Evolutionary conservation across 2,329 filamentous ascomycete species (phyloP).

Genomic region (Arthrobotrys megalospora): DNA sequence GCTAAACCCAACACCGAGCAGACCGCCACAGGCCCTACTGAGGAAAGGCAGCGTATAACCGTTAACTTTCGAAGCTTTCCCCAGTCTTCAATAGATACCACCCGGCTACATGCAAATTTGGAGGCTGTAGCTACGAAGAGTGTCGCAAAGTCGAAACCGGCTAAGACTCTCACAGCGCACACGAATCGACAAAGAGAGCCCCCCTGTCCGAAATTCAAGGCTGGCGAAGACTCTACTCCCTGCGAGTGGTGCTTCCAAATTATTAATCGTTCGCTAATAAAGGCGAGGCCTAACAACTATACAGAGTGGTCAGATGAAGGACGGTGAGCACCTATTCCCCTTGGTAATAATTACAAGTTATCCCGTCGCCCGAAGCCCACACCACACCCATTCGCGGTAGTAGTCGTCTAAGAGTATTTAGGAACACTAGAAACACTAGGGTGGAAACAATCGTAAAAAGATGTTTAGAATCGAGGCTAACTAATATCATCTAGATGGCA

Average conservation of each 20-base stretch:
- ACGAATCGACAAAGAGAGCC: constrained; percentile 16
- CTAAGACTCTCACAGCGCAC: constrained; percentile 16
- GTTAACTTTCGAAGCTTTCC: constrained; percentile 16
- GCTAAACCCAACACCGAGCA: background rate
- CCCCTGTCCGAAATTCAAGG: constrained; percentile 8
- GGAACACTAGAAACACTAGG: no score
- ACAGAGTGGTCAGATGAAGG: constrained; percentile 12
- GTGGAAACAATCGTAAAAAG: no score
- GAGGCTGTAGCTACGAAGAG: background rate
- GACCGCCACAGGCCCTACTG: background rate
- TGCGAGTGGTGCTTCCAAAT: constrained; percentile 20
- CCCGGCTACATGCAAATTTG: constrained; percentile 15
- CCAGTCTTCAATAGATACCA: constrained; percentile 18
- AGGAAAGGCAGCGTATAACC: background rate
- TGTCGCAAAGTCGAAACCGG: constrained; percentile 8
- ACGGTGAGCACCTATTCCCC: constrained; percentile 10
- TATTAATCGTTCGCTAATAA: constrained; percentile 6
- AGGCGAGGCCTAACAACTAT: background rate
- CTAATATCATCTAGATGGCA: constrained; percentile 2
- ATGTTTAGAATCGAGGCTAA: background rate
- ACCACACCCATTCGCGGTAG: no score
- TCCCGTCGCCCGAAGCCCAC: no score
- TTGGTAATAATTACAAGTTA: background rate
- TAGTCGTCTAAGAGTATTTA: no score
- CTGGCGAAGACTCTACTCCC: background rate